These are phyloP conservation scores for Earliella scabrosa DNA, from an alignment of 1,284 basidiomycete species.

Conservation along the genomic window DNA sequence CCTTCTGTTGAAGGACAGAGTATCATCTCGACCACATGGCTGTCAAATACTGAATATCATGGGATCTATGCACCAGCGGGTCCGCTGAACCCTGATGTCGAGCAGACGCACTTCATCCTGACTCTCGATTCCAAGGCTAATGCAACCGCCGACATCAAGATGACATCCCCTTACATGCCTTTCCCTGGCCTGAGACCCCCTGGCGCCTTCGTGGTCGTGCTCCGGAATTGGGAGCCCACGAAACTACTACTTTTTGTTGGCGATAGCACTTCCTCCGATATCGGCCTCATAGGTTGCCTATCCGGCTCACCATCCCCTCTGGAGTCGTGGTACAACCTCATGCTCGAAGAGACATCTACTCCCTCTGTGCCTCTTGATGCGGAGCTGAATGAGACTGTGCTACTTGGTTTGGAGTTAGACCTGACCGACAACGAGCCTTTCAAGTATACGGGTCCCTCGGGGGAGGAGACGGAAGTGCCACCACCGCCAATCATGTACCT, in stretches of 20 bases:
- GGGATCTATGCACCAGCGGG: conserved; percentile 64
- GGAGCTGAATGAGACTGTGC: conserved; percentile 72
- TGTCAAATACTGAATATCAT: conserved; percentile 76
- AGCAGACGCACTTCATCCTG: conserved; percentile 65
- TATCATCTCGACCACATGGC: conserved; percentile 67
- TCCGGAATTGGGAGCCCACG: conserved; percentile 70
- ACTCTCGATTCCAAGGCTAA: conserved; percentile 63
- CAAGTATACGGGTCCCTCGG: conserved; percentile 44
- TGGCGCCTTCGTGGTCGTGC: conserved; percentile 55
- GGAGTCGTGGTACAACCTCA: conserved; percentile 70
- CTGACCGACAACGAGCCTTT: conserved; percentile 57
- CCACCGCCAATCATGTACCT: conserved; percentile 75
- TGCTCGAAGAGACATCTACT: conserved; percentile 76
- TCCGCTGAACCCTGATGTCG: conserved; percentile 44
- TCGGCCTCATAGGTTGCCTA: conserved; percentile 68
- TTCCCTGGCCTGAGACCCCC: conserved; percentile 55
- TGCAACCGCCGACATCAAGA: conserved; percentile 49
- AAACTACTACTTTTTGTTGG: conserved; percentile 71
- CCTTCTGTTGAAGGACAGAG: conserved; percentile 52
- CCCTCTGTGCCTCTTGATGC: conserved; percentile 73
- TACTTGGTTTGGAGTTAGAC: conserved; percentile 73
- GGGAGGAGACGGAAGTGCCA: conserved; percentile 51
- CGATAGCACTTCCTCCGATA: conserved; percentile 75
- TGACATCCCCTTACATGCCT: conserved; percentile 58
- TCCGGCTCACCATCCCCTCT: conserved; percentile 32